A percentile compares a stretch with the other conserved stretches of the same genome.
phyloP scores from a whole-genome alignment of 805 yeast species.

The Metschnikowia arizonensis region DNA sequence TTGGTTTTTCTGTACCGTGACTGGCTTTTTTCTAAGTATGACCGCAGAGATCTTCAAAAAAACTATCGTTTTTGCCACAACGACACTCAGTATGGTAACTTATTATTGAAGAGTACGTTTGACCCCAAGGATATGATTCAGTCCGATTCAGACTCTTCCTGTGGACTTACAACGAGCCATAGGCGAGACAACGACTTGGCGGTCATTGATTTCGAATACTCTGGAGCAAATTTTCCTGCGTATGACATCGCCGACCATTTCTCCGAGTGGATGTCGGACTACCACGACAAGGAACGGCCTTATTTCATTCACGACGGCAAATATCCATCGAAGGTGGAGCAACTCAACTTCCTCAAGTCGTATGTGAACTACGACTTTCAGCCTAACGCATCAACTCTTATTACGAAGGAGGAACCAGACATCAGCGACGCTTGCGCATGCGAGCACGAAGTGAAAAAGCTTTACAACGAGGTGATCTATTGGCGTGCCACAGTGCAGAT shows the following conservation, averaged over 20 bases:
- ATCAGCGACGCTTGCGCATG: slow-evolving; percentile 18
- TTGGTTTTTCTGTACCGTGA: slow-evolving; percentile 50
- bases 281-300: slow-evolving; percentile 54
- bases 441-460: slow-evolving; percentile 42
- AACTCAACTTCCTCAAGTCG: slow-evolving; percentile 67
- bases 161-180: slow-evolving; percentile 25
- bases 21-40: slow-evolving; percentile 58
- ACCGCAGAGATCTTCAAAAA: slow-evolving; percentile 38
- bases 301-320: slow-evolving; percentile 51
- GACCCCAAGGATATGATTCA: slow-evolving; percentile 44
- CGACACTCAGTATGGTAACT: slow-evolving; percentile 94
- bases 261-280: slow-evolving; percentile 96
- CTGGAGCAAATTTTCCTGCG: slow-evolving; percentile 87
- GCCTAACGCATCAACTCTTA: slow-evolving; percentile 32
- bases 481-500: slow-evolving; percentile 83
- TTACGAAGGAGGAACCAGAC: slow-evolving; percentile 14
- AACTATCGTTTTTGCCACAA: slow-evolving; percentile 84
- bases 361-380: slow-evolving; percentile 63
- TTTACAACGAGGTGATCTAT: slow-evolving; percentile 60
- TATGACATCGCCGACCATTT: slow-evolving; percentile 91
- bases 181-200: slow-evolving; percentile 54
- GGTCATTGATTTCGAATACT: slow-evolving; percentile 94
- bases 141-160: slow-evolving; percentile 9
- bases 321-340: slow-evolving; percentile 69
- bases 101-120: slow-evolving; percentile 57